phyloP scores from a whole-genome alignment of 2,329 filamentous ascomycete species.

The Onygena corvina region DNA sequence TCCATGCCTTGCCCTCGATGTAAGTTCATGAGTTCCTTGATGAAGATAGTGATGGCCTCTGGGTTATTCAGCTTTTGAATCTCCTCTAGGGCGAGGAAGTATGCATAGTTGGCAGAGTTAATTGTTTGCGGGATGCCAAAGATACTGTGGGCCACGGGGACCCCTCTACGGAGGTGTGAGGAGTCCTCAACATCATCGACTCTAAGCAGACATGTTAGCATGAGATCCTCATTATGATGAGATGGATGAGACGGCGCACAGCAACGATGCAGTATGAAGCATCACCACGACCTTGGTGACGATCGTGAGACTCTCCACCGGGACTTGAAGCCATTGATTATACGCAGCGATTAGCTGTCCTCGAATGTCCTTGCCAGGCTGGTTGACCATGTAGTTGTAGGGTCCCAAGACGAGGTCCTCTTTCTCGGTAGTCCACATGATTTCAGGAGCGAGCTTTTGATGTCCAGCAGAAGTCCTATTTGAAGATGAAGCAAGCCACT shows the following conservation, averaged over 20 bases:
- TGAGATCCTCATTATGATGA: not conserved
- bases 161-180: conserved; percentile 31
- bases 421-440: conserved; percentile 56
- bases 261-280: conserved; percentile 30
- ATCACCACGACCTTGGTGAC: conserved; percentile 26
- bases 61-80: conserved; percentile 22
- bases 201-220: conserved; percentile 9
- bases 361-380: conserved; percentile 48
- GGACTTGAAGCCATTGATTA: conserved; percentile 27
- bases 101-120: conserved; percentile 35
- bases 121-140: conserved; percentile 35
- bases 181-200: conserved; percentile 37
- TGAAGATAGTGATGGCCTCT: conserved; percentile 25
- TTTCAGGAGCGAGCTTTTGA: not conserved
- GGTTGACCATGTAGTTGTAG: conserved; percentile 64
- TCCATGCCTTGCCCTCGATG: conserved; percentile 32
- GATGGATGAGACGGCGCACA: conserved; percentile 15
- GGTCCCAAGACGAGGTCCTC: conserved; percentile 65
- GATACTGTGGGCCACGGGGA: conserved; percentile 32
- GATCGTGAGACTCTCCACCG: conserved; percentile 20
- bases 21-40: conserved; percentile 27
- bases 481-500: conserved; percentile 45
- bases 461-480: conserved; percentile 16
- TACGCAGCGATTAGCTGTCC: conserved; percentile 27
- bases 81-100: conserved; percentile 28